Percentiles rank a stretch among this genome's conserved stretches.
These are phyloP conservation scores for Luffa acutangula DNA, from an alignment of 306 rosid species.

Conservation along the genomic window DNA sequence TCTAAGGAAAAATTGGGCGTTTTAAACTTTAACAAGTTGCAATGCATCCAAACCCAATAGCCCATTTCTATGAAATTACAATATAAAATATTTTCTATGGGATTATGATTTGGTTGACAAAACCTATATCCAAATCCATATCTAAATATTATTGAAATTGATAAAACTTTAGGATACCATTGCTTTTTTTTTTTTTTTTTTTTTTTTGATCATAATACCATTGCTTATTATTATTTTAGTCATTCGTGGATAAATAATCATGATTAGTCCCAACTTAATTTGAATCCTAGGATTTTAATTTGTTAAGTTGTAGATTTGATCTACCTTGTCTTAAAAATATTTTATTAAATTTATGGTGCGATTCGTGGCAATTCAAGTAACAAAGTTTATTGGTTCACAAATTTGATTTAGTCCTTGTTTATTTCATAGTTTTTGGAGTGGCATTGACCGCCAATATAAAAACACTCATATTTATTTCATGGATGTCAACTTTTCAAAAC, in stretches of 20 bases:
- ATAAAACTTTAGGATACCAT: neutral
- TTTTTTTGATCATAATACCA: no score
- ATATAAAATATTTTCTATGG: neutral
- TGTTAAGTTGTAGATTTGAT: neutral
- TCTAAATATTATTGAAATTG: neutral
- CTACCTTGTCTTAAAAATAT: neutral
- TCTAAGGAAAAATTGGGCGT: neutral
- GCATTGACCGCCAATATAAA: no score
- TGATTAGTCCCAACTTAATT: neutral
- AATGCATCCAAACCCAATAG: constrained; percentile 2
- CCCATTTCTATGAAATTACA: neutral
- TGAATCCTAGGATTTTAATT: neutral
- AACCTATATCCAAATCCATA: neutral
- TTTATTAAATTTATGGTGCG: neutral
- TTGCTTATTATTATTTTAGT: neutral
- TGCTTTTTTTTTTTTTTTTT: no score
- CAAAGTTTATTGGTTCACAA: neutral
- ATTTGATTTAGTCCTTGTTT: neutral
- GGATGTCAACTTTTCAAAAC: no score
- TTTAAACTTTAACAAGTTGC: neutral
- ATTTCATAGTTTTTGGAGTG: no score
- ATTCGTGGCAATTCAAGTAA: neutral
- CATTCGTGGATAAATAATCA: neutral
- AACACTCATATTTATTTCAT: neutral
- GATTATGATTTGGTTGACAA: constrained; percentile 3